Conservation (phyloP, 2,329 filamentous ascomycete genomes). For the Bipolaris gigantea region DNA sequence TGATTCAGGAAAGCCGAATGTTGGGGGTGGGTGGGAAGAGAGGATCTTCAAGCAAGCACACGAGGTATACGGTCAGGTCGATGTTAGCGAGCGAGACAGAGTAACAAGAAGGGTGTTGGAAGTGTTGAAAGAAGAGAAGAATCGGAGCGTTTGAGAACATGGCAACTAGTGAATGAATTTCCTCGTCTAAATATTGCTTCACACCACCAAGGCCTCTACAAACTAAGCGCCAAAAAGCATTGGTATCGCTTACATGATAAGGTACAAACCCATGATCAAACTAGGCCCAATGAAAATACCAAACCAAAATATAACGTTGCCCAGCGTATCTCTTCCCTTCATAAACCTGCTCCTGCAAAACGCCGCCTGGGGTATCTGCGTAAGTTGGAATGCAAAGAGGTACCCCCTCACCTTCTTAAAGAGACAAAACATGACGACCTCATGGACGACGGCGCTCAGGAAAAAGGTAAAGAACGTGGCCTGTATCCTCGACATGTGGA, state of each 20-base stretch:
- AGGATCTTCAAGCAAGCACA: constrained; percentile 51
- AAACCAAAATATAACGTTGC: constrained; percentile 77
- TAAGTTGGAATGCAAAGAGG: constrained; percentile 71
- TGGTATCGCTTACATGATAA: constrained; percentile 46
- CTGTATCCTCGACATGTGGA: constrained; percentile 68
- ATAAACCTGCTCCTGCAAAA: constrained; percentile 69
- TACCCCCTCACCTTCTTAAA: constrained; percentile 79
- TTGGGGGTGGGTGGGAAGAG: constrained; percentile 52
- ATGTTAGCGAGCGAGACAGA: constrained; percentile 47
- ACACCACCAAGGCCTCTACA: background rate
- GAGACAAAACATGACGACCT: constrained; percentile 78
- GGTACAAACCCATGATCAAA: constrained; percentile 57
- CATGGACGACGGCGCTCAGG: constrained; percentile 70
- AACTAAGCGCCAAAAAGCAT: background rate
- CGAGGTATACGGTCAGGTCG: constrained; percentile 52
- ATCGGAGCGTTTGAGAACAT: background rate
- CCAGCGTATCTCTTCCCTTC: constrained; percentile 63
- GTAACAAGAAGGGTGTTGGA: constrained; percentile 49
- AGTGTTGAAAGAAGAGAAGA: constrained; percentile 41
- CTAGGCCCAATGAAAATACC: constrained; percentile 78
- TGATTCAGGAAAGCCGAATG: constrained; percentile 49
- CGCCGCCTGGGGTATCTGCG: constrained; percentile 70
- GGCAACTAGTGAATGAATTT: background rate
- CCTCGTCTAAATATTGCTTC: background rate
- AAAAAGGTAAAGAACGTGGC: constrained; percentile 78